Base-by-base conservation (phyloP, 2,329 filamentous ascomycete species). In the Domatiomyces globalis region DNA sequence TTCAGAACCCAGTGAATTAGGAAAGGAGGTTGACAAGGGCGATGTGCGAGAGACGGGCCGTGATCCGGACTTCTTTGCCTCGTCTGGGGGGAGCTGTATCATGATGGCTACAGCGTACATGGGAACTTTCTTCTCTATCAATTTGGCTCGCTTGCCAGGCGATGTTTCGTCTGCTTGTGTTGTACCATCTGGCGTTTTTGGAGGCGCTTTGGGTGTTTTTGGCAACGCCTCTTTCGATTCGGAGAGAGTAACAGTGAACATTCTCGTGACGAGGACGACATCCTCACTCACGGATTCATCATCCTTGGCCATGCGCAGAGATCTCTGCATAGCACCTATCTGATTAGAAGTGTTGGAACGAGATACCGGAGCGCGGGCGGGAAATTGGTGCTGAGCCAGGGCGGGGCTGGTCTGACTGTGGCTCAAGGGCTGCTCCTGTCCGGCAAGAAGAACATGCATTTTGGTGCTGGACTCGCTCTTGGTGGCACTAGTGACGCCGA, bases 401-500 rank as follows among this genome's bases (percentile, higher is more conserved):
- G 9, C 1, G 17, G 10, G 47, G 15, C 27, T 29, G n/a, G 9
- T 19, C 17, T 22, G 17, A n/a, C 43, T 45, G 19, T 27, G 18
- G 8, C 9, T 18, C 15, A 7, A 25, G 25, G n/a, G 27, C 51
- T 46, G 70, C 17, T 47, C 45, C 19, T 18, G 27, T 27, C 45
- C 45, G 27, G 45, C 22, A 4, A 27, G 70, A 54, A 79, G 70
- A 49, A 79, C 74, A 61, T 80, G 77, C 61, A 80, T 72, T 62
- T 80, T 80, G 45, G 77, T 80, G 20, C 75, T 78, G 7, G 76
- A 74, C n/a, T 75, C 75, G 43, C 73, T 68, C 59, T 79, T 78
- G 54, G 72, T 75, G 61, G 78, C 75, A 42, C 74, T 72, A 49
- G 73, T 73, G 54, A 76, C 78, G 25, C 77, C 78, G 61, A 80